Conservation (phyloP, 148 eudicot genomes). For the Cornus florida region DNA sequence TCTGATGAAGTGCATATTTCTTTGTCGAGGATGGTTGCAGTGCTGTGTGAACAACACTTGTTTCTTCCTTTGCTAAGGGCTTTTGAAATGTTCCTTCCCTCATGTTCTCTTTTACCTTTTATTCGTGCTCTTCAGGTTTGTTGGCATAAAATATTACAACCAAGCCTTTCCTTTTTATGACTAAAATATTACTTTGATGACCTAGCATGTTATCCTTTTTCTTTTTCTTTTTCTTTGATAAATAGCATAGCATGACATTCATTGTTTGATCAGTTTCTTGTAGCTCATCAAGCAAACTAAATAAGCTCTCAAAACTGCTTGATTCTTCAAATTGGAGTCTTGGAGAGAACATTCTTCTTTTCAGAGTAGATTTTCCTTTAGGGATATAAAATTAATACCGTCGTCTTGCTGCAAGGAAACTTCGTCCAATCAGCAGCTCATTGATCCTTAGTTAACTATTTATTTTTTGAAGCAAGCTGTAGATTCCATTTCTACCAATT, state of each 20-base stretch:
- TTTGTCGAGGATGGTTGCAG: constrained; percentile 82
- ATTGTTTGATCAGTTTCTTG: neutral
- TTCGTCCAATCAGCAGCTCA: no score
- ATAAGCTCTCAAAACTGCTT: neutral
- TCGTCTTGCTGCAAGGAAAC: neutral
- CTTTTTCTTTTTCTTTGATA: no score
- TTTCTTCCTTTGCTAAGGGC: constrained; percentile 89
- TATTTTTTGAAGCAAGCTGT: no score
- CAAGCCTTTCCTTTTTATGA: neutral
- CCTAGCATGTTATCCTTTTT: no score
- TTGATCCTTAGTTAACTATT: no score
- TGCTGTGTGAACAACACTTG: constrained; percentile 80
- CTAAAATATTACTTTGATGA: no score
- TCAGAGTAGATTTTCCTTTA: neutral
- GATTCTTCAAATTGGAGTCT: neutral
- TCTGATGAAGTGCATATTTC: constrained; percentile 64
- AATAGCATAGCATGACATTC: neutral
- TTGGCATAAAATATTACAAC: constrained; percentile 6
- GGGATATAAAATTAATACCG: neutral
- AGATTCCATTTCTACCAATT: no score
- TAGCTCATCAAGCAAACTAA: neutral
- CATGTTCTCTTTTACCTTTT: constrained; percentile 87
- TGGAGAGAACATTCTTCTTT: neutral
- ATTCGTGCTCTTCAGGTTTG: constrained; percentile 97
- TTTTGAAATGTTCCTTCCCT: constrained; percentile 97